A percentile compares a stretch with the other conserved stretches of the same genome.
phyloP scores from a whole-genome alignment of 257 asterid genomes.

The Solanum bulbocastanum region DNA sequence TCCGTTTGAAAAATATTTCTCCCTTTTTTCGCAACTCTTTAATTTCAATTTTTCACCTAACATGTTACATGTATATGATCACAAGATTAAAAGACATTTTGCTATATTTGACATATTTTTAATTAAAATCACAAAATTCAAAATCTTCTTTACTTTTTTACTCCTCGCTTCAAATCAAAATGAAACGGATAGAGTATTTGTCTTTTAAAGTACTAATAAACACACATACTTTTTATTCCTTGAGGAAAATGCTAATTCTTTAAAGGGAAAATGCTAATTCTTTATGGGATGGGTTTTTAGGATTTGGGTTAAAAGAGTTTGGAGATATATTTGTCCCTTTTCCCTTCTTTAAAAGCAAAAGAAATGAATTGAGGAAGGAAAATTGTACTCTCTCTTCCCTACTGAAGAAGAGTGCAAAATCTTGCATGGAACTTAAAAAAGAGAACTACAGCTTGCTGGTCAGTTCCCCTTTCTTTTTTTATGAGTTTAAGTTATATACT shows the following conservation, averaged over 20 bases:
- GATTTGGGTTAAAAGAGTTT: no score
- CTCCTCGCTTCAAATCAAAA: not conserved
- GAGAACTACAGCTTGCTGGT: conserved; percentile 14
- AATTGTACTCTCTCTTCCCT: not conserved
- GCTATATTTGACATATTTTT: no score
- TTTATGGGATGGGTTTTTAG: not conserved
- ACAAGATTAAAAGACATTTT: no score
- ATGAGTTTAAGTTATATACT: not conserved
- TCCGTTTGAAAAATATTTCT: not conserved
- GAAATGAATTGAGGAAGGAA: conserved; percentile 1
- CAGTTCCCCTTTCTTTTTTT: not conserved
- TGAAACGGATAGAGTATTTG: not conserved
- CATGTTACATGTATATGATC: no score
- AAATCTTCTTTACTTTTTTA: no score
- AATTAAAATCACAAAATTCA: not conserved
- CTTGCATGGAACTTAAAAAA: not conserved
- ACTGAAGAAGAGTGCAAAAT: not conserved
- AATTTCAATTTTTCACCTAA: not conserved
- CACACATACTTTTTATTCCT: not conserved
- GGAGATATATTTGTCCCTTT: no score
- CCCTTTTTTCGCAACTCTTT: not conserved
- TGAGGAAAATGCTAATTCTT: not conserved
- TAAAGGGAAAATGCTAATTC: not conserved
- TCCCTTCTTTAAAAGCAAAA: not conserved
- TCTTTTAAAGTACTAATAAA: not conserved